Evolutionary conservation across 2,329 filamentous ascomycete genomes (phyloP).

Genomic region (Ascocoryne sarcoides): DNA sequence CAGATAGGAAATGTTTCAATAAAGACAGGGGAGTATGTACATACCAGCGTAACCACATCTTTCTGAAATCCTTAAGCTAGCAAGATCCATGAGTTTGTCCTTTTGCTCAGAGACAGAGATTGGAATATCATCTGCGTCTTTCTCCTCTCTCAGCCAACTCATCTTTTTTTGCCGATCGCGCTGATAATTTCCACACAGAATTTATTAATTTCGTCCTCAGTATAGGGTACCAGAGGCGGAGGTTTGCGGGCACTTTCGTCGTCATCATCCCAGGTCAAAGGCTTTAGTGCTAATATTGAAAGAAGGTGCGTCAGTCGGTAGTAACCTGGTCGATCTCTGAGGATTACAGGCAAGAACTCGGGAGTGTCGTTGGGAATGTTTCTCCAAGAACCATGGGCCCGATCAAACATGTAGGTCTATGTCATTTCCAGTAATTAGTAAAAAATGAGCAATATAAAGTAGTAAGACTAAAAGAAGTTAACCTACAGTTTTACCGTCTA

Average conservation of each 20-base stretch:
- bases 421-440: too few species aligned
- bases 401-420: too few species aligned
- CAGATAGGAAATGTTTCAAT: not conserved
- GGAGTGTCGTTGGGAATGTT: too few species aligned
- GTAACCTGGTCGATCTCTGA: not conserved
- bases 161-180: too few species aligned
- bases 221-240: not conserved
- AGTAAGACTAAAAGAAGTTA: too few species aligned
- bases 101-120: slow-evolving; percentile 40
- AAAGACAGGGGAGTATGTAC: slow-evolving; percentile 6
- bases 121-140: not conserved
- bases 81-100: slow-evolving; percentile 68
- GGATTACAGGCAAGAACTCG: slow-evolving; percentile 12
- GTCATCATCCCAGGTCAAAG: not conserved
- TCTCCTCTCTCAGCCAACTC: not conserved
- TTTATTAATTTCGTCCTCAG: not conserved
- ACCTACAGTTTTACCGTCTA: too few species aligned
- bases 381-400: too few species aligned
- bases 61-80: slow-evolving; percentile 73
- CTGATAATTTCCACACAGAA: not conserved
- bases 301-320: not conserved
- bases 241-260: too few species aligned
- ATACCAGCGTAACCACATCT: slow-evolving; percentile 68
- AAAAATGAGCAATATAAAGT: too few species aligned
- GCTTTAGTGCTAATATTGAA: not conserved